Evolutionary conservation across 2,329 filamentous ascomycete genomes (phyloP).

Genomic region (Achaetomium macrosporum): DNA sequence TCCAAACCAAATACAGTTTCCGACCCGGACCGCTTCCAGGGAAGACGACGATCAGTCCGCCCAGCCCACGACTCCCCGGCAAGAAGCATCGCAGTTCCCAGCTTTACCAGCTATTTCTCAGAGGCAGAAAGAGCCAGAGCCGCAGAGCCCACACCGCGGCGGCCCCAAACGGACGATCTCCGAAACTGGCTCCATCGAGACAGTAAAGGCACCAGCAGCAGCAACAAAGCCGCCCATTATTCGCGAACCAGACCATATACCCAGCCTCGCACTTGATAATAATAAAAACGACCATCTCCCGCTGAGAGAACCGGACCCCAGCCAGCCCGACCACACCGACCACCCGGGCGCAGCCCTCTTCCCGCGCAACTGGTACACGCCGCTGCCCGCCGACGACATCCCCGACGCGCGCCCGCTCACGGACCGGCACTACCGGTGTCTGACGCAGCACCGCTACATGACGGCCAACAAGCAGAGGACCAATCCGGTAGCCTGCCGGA

Average conservation of each 20-base stretch:
- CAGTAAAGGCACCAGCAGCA: constrained; percentile 14
- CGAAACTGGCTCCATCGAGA: constrained; percentile 24
- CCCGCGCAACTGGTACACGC: constrained; percentile 25
- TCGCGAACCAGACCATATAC: not conserved
- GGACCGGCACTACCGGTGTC: constrained; percentile 39
- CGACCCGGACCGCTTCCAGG: constrained; percentile 20
- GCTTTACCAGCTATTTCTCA: not conserved
- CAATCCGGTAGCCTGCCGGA: constrained; percentile 49
- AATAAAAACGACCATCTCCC: not conserved
- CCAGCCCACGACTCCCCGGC: not conserved
- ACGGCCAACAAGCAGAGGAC: constrained; percentile 41
- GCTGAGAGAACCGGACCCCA: constrained; percentile 8
- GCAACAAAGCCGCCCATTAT: not conserved
- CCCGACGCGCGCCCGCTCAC: constrained; percentile 38
- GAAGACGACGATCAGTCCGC: constrained; percentile 13
- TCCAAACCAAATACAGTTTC: not conserved
- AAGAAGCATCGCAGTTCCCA: not conserved
- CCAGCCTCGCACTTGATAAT: not conserved
- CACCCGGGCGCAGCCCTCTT: constrained; percentile 25
- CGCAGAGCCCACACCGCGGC: not conserved
- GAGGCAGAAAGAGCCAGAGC: not conserved
- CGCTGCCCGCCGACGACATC: constrained; percentile 32
- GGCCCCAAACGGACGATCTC: constrained; percentile 14
- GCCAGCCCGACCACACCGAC: constrained; percentile 17
- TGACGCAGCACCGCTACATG: constrained; percentile 44